Evolutionary conservation across 2,329 filamentous ascomycete species (phyloP), one percentile per base, ranked within the genome.

Genomic region (Mycosphaerella sp.): DNA sequence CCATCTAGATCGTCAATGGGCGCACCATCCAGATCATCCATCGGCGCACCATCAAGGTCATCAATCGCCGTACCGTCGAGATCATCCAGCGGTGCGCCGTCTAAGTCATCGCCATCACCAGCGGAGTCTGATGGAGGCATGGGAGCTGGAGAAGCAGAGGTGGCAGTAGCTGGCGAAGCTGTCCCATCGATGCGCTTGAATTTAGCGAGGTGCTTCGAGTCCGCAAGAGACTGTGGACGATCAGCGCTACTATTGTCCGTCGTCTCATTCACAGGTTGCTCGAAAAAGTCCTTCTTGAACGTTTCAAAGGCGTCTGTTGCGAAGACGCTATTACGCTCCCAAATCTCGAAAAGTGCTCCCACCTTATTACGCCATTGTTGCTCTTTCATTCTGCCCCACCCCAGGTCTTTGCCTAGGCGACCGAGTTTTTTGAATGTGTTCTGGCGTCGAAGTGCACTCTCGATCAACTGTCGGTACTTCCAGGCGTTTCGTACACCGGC

Each of bases 291-390:
- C 49, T 77, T 73, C 27, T 80, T 79, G 56, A 95, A 86, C 25
- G 79, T 70, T 56, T 87, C 85, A 58, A 91, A 86, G 42, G 80
- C 84, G 49, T 84, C 82, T 27, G 81, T 79, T 1, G 86, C 83
- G 59, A 95, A 95, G 1, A 80, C 77, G 60, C 74, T 79, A 75
- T 77, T 79, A 9, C 74, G 73, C 66, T 81, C 78, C 79, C 87
- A 93, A 32, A 89, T 71, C 41, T 79, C 77, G 7, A 93, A 71
- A 1, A 93, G 75, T 5, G 82, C 75, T 2, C 78, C 77, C 35
- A 93, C 76, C 61, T 85, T 89, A 44, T 87, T 79, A 68, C 86
- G 87, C 86, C 87, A 93, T 69, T 91, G 90, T 56, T 93, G 87
- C 3, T 84, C 84, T 16, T 87, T 84, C 55, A 95, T 72, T 1